phyloP scores from a whole-genome alignment of 1,284 basidiomycete genomes.

The Wolfiporia cocos region DNA sequence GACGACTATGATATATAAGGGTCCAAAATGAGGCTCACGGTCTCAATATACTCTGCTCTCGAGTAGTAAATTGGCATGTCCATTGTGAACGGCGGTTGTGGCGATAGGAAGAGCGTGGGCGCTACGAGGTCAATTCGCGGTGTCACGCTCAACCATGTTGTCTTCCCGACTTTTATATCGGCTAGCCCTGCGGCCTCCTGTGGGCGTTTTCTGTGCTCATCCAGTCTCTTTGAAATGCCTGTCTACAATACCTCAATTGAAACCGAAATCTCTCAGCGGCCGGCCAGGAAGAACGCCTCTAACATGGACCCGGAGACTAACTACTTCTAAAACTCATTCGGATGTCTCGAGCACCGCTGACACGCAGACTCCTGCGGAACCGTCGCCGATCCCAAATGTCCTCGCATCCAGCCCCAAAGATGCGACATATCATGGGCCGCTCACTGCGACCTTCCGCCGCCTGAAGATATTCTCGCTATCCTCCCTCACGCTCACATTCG shows the following conservation, averaged over 20 bases:
- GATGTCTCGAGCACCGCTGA: neutral
- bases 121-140: neutral
- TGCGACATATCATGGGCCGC: conserved; percentile 53
- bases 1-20: neutral
- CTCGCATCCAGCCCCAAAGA: neutral
- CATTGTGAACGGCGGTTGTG: conserved; percentile 31
- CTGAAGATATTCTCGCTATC: conserved; percentile 82
- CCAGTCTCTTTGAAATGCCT: neutral
- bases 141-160: conserved; percentile 1
- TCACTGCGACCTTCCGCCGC: conserved; percentile 65
- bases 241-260: too few species aligned
- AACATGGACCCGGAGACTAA: too few species aligned
- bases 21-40: conserved; percentile 34
- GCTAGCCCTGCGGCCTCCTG: neutral
- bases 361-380: neutral
- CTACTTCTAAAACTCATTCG: neutral
- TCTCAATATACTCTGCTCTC: conserved; percentile 77
- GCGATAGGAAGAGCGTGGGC: neutral
- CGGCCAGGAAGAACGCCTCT: too few species aligned
- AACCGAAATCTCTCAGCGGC: too few species aligned
- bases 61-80: conserved; percentile 69
- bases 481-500: conserved; percentile 67
- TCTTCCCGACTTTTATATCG: neutral
- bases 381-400: neutral
- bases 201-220: neutral